These are phyloP conservation scores for Lipomyces lipofer DNA, from an alignment of 805 yeast genomes.

Conservation along the genomic window DNA sequence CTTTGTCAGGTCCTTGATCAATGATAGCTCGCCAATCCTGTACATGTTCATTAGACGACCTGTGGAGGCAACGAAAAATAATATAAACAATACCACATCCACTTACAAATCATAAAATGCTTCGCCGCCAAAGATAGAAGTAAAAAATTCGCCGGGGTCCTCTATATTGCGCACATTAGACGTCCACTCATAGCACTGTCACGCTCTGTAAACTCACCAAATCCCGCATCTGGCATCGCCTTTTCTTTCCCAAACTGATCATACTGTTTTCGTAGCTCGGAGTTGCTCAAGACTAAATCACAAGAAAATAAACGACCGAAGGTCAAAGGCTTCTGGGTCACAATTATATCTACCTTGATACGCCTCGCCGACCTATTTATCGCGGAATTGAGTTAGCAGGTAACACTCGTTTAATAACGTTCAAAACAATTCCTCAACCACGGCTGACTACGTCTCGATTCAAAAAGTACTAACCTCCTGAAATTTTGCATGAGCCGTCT, in stretches of 20 bases:
- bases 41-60: background rate
- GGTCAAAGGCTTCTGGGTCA: background rate
- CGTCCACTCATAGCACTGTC: too few relatives aligned
- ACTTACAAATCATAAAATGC: conserved; percentile 65
- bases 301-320: background rate
- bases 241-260: conserved; percentile 83
- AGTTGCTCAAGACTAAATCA: conserved; percentile 72
- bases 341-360: conserved; percentile 43
- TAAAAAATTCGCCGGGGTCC: conserved; percentile 85
- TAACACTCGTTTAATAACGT: background rate
- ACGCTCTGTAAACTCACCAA: conserved; percentile 48
- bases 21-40: conserved; percentile 81
- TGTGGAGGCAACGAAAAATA: background rate
- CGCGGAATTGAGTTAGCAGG: background rate
- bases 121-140: conserved; percentile 86
- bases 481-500: conserved; percentile 81
- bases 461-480: conserved; percentile 55
- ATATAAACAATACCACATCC: too few relatives aligned
- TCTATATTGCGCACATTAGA: conserved; percentile 37
- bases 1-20: conserved; percentile 73
- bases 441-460: background rate
- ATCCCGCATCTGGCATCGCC: conserved; percentile 68
- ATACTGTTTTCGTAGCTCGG: conserved; percentile 65
- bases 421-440: background rate
- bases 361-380: conserved; percentile 49